A percentile compares a stretch with the other conserved stretches of the same genome.
phyloP scores from a whole-genome alignment of 2,329 filamentous ascomycete genomes.

The Diaporthe sp. region DNA sequence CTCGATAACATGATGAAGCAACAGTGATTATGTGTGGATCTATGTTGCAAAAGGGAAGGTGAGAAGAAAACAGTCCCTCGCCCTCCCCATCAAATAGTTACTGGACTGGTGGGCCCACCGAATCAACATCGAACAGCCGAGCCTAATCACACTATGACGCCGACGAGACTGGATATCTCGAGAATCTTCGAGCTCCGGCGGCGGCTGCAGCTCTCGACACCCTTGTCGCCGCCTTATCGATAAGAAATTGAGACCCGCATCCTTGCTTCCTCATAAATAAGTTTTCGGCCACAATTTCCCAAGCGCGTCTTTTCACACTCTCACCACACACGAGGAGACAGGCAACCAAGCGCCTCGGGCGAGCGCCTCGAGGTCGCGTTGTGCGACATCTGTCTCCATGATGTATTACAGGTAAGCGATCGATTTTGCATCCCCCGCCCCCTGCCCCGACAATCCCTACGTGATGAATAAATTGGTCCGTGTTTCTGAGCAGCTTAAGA shows the following conservation, averaged over 20 bases:
- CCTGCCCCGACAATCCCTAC: slow-evolving; percentile 41
- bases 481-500: slow-evolving; percentile 90
- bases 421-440: neutral
- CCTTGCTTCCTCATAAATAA: slow-evolving; percentile 27
- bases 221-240: slow-evolving; percentile 35
- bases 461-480: slow-evolving; percentile 91
- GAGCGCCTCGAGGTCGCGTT: neutral
- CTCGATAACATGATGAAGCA: slow-evolving; percentile 54
- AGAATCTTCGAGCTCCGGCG: slow-evolving; percentile 34
- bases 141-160: slow-evolving; percentile 20
- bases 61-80: neutral
- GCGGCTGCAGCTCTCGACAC: neutral
- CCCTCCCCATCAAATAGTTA: neutral
- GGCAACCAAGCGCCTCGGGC: neutral
- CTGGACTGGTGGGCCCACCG: neutral
- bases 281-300: slow-evolving; percentile 13
- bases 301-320: slow-evolving; percentile 6
- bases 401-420: neutral
- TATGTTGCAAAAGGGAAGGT: neutral
- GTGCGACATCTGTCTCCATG: neutral
- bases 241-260: slow-evolving; percentile 20
- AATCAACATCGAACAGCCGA: neutral
- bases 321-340: neutral
- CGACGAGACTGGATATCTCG: slow-evolving; percentile 34
- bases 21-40: neutral